These are phyloP conservation scores for Cenchrus fungigraminus DNA, from an alignment of 176 grass and related monocot species.

Conservation along the genomic window DNA sequence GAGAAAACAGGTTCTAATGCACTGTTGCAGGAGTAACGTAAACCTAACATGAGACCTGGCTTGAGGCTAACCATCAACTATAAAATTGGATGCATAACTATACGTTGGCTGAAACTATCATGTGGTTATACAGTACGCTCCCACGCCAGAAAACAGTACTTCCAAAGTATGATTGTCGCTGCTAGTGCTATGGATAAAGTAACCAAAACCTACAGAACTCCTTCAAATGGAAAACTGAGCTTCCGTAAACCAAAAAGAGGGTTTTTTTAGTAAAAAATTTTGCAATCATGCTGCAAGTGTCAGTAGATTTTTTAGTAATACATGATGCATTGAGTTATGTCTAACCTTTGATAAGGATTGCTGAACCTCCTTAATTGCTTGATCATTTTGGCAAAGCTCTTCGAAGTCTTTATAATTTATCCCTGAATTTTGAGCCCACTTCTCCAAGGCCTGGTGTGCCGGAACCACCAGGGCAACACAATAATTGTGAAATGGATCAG, in stretches of 20 bases:
- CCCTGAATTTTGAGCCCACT: constrained; percentile 66
- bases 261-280: too few species aligned
- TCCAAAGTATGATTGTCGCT: background rate
- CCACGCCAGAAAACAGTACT: background rate
- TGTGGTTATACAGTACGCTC: too few species aligned
- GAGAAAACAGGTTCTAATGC: too few species aligned
- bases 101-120: too few species aligned
- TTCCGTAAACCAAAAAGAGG: background rate
- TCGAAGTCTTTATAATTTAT: constrained; percentile 52
- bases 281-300: background rate
- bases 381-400: constrained; percentile 72
- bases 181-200: background rate
- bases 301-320: background rate
- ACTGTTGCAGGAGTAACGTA: background rate
- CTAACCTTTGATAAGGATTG: constrained; percentile 74
- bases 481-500: constrained; percentile 75
- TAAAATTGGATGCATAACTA: background rate
- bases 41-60: background rate
- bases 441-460: constrained; percentile 54
- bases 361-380: constrained; percentile 68
- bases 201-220: background rate
- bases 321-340: background rate
- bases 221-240: background rate
- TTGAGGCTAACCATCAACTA: background rate
- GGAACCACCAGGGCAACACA: constrained; percentile 83